Base-by-base conservation (phyloP, 768 basidiomycete species). In the Pleurotus ostreatus region DNA sequence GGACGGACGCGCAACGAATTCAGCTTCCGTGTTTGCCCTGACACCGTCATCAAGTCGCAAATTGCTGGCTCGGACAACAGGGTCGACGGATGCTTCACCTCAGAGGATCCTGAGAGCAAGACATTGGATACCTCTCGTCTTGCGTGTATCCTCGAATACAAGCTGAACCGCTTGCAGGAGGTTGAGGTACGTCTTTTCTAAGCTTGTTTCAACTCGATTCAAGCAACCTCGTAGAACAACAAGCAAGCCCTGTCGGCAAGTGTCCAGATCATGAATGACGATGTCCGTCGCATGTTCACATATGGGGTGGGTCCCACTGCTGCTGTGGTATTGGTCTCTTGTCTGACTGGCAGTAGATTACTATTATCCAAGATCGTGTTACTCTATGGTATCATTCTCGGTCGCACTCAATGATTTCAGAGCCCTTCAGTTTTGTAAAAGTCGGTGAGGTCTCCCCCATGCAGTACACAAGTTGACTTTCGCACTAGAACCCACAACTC, bases 211-310 rank as follows among this genome's bases (percentile, higher is more conserved):
- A 34, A 34, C 30, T 1, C 1, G 1, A 34, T 9, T 34, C 30
- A 34, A 34, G 30, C 9, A 11, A 34, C 0, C 1, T 3, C 26
- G 15, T 48, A 48, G 46, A 48, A 23, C 46, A 48, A 48, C 46
- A 20, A 23, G 15, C 46, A 48, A 25, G 23, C 30, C 6, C n/a
- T 25, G 15, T 48, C 46, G 2, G 46, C 46, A 20, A 48, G 13
- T 23, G 18, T 48, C 22, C 61, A 65, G 37, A 61, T 65, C 30
- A 63, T 68, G 63, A 63, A 66, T 44, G 65, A 63, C 38, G 65
- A 68, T 55, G 45, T 55, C 23, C 59, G 65, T 13, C 58, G 66
- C 13, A 65, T 61, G 57, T 66, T 60, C 47, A 60, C 57, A 5
- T 63, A 59, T 51, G 65, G 63, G 13, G 63, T 66, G 48, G 22